phyloP scores from a whole-genome alignment of 176 grass and related monocot genomes.

The Cocos nucifera region DNA sequence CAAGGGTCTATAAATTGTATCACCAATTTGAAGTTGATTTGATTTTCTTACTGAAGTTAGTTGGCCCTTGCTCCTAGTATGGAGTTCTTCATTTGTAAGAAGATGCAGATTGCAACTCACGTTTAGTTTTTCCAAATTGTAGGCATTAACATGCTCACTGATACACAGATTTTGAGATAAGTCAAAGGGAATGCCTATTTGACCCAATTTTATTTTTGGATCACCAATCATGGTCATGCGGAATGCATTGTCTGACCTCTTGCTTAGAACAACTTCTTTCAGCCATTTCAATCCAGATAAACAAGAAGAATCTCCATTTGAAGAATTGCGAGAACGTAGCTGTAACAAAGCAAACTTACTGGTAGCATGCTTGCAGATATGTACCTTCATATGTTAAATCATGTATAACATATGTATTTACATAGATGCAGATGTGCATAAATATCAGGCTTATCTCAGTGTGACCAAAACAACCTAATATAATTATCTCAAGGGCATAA shows the following conservation, averaged over 20 bases:
- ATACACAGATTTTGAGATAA: constrained; percentile 54
- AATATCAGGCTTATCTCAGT: no score
- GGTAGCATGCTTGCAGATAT: no score
- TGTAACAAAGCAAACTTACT: neutral
- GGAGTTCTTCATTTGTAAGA: constrained; percentile 33
- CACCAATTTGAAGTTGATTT: constrained; percentile 70
- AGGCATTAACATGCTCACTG: constrained; percentile 49
- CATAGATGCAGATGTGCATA: no score
- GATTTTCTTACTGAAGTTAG: constrained; percentile 43
- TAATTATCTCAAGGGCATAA: no score
- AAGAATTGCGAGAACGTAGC: constrained; percentile 22
- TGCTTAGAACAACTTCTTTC: constrained; percentile 78
- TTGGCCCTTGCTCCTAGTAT: constrained; percentile 34
- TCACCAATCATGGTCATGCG: constrained; percentile 78
- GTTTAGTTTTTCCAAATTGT: constrained; percentile 57
- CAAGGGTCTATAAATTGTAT: constrained; percentile 58
- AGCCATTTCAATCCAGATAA: constrained; percentile 72
- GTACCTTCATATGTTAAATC: no score
- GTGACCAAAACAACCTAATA: no score
- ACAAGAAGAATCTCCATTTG: constrained; percentile 41
- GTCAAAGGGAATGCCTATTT: constrained; percentile 64
- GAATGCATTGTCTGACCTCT: constrained; percentile 75
- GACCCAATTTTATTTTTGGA: constrained; percentile 60
- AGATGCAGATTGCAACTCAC: constrained; percentile 48
- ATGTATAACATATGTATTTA: no score